Evolutionary conservation across 192 early-diverging fungal species (phyloP).

Genomic region (Backusella mclennaniae): DNA sequence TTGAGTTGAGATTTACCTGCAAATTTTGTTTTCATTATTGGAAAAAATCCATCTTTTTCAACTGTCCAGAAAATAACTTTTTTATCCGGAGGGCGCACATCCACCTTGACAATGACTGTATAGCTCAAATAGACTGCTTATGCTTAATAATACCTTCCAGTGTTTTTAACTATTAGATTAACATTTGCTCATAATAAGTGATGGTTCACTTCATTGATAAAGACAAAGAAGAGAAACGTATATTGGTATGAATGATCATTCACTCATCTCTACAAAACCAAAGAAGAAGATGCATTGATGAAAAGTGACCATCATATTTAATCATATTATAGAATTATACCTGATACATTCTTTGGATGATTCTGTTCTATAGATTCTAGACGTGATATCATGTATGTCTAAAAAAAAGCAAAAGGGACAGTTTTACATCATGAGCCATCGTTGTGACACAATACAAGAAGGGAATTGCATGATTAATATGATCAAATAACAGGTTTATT

Average conservation of each 20-base stretch:
- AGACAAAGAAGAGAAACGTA: neutral
- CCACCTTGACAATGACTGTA: neutral
- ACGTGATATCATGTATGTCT: neutral
- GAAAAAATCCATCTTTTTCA: neutral
- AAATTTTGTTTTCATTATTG: neutral
- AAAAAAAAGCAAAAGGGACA: neutral
- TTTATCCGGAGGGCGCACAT: neutral
- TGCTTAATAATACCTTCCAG: no score
- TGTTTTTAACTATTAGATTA: no score
- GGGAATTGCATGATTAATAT: neutral
- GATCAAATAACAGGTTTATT: neutral
- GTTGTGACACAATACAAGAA: neutral
- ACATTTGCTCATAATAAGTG: neutral
- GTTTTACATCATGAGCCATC: neutral
- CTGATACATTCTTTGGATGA: neutral
- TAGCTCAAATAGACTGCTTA: neutral
- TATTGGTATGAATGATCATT: neutral
- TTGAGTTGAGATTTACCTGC: neutral
- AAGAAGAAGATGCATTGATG: no score
- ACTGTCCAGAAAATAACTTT: no score
- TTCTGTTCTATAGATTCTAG: neutral
- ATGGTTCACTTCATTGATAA: neutral
- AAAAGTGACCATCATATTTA: no score
- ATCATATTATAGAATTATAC: neutral
- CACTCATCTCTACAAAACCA: no score